phyloP scores from a whole-genome alignment of 768 basidiomycete genomes.

The Dentipellis sp. region DNA sequence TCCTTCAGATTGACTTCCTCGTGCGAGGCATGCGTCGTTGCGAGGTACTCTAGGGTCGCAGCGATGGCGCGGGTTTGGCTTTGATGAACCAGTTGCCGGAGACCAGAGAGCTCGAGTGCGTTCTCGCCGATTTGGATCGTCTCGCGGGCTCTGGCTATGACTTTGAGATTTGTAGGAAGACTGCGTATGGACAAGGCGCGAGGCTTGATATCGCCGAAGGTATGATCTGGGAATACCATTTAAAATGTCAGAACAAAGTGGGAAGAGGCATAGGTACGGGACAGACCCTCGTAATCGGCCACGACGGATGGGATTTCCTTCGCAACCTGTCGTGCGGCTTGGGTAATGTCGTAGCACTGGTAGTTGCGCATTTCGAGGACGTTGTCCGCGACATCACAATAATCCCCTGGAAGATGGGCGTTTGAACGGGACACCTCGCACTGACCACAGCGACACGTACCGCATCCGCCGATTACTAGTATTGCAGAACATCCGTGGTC shows the following conservation, averaged over 20 bases:
- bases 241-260: background rate
- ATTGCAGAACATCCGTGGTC: constrained; percentile 11
- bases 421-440: background rate
- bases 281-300: background rate
- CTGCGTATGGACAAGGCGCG: background rate
- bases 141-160: background rate
- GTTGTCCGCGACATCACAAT: constrained; percentile 14
- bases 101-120: constrained; percentile 11
- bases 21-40: background rate
- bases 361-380: constrained; percentile 16
- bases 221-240: background rate
- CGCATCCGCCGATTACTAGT: constrained; percentile 15
- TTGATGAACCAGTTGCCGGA: constrained; percentile 9
- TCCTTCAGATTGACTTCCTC: background rate
- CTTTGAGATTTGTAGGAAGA: background rate
- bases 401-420: constrained; percentile 5
- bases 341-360: constrained; percentile 11
- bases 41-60: constrained; percentile 1
- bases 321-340: constrained; percentile 7
- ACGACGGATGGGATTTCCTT: constrained; percentile 12
- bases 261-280: background rate
- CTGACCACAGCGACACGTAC: background rate
- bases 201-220: background rate
- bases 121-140: constrained; percentile 3
- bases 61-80: constrained; percentile 14